Conservation (phyloP, 129 eudicot genomes). For the Arctium lappa region DNA sequence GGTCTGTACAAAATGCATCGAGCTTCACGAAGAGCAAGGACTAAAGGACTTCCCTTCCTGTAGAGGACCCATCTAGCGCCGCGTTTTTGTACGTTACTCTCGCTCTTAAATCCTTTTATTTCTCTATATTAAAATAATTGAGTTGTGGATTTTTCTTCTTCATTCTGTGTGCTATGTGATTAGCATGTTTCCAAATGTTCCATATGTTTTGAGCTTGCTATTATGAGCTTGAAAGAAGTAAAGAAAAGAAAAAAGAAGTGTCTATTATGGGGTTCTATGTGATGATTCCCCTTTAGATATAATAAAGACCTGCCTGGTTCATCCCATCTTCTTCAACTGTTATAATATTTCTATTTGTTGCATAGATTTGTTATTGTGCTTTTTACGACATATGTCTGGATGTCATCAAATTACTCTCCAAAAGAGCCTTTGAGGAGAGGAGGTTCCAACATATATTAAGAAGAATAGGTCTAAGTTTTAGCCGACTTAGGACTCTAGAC, state of each 20-base stretch:
- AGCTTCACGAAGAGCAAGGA: conserved; percentile 86
- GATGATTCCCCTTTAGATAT: conserved; percentile 23
- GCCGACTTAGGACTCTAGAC: too few species aligned
- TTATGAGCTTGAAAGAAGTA: conserved; percentile 33
- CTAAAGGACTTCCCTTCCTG: conserved; percentile 96
- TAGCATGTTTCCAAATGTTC: conserved; percentile 4
- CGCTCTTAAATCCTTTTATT: conserved; percentile 25
- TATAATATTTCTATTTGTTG: neutral
- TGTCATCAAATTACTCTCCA: too few species aligned
- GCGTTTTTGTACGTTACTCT: conserved; percentile 66
- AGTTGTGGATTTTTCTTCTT: conserved; percentile 2
- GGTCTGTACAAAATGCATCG: conserved; percentile 77
- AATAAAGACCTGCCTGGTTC: neutral
- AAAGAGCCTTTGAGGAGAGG: too few species aligned
- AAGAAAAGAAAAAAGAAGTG: conserved; percentile 14
- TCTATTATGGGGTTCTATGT: conserved; percentile 33
- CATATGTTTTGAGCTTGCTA: conserved; percentile 24
- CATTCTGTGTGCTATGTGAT: conserved; percentile 17
- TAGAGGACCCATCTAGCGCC: conserved; percentile 62
- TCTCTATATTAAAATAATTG: too few species aligned
- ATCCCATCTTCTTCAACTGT: neutral
- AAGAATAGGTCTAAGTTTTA: too few species aligned
- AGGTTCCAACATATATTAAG: too few species aligned
- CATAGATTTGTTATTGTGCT: neutral
- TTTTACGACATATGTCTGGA: neutral